Conservation (phyloP, 257 asterid genomes). For the Nicotiana paniculata region DNA sequence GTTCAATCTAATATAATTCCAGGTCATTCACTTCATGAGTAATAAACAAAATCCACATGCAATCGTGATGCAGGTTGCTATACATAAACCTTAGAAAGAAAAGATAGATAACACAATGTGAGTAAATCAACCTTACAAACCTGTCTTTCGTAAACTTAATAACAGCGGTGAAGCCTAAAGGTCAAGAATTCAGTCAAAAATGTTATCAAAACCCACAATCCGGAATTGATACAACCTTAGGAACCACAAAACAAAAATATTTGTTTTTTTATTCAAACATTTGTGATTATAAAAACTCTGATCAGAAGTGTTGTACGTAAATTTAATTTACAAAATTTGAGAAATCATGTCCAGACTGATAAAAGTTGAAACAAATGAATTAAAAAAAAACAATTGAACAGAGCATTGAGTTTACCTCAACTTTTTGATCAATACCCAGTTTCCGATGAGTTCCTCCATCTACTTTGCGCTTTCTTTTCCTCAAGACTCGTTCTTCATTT, state of each 20-base stretch:
- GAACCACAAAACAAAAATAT: neutral
- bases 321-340: neutral
- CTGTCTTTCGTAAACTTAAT: neutral
- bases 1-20: slow-evolving; percentile 5
- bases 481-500: neutral
- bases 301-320: neutral
- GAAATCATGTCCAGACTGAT: neutral
- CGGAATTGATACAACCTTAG: too few species aligned
- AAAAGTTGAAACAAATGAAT: neutral
- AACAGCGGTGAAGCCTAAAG: neutral
- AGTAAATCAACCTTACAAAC: neutral
- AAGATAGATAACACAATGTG: slow-evolving; percentile 6
- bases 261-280: too few species aligned
- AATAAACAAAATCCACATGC: slow-evolving; percentile 30
- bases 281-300: neutral
- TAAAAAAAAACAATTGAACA: neutral
- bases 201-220: neutral
- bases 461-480: slow-evolving; percentile 7
- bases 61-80: neutral
- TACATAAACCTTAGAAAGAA: neutral
- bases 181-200: neutral
- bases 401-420: slow-evolving; percentile 30
- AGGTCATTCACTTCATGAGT: slow-evolving; percentile 14
- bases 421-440: slow-evolving; percentile 21
- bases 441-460: neutral